Conservation (phyloP, 345 rosid genomes). For the Rhizophora apiculata region DNA sequence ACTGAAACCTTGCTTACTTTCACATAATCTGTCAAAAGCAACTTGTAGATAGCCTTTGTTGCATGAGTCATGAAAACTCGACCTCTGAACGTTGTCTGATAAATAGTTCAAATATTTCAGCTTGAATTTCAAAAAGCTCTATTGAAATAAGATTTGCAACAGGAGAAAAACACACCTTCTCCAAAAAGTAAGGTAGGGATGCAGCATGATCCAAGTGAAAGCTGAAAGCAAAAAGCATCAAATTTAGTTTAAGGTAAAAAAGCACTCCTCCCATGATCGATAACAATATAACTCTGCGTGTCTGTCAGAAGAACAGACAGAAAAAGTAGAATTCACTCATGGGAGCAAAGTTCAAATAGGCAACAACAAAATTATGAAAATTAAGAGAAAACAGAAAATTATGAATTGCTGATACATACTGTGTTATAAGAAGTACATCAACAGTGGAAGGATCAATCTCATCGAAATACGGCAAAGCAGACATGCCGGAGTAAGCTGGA, state of each 20-base stretch:
- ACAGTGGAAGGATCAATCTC: conserved; percentile 89
- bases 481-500: conserved; percentile 87
- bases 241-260: not conserved
- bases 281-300: too few species aligned
- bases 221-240: conserved; percentile 45
- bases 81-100: conserved; percentile 84
- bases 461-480: conserved; percentile 90
- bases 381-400: not conserved
- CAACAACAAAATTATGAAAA: not conserved
- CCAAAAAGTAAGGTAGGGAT: conserved; percentile 88
- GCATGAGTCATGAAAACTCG: conserved; percentile 97
- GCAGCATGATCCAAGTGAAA: conserved; percentile 99
- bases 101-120: conserved; percentile 10
- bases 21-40: conserved; percentile 84
- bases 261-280: not conserved
- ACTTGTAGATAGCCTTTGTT: conserved; percentile 87
- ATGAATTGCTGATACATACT: conserved; percentile 38
- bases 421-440: conserved; percentile 88
- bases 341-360: too few species aligned
- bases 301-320: too few species aligned
- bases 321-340: too few species aligned
- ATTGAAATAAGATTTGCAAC: not conserved
- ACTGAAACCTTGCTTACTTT: conserved; percentile 97
- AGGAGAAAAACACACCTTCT: conserved; percentile 54
- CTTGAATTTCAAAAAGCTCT: not conserved